Percentiles rank a stretch among this genome's conserved stretches.
These are phyloP conservation scores for Excoecaria cochinchinensis DNA, from an alignment of 345 rosid species.

Conservation along the genomic window DNA sequence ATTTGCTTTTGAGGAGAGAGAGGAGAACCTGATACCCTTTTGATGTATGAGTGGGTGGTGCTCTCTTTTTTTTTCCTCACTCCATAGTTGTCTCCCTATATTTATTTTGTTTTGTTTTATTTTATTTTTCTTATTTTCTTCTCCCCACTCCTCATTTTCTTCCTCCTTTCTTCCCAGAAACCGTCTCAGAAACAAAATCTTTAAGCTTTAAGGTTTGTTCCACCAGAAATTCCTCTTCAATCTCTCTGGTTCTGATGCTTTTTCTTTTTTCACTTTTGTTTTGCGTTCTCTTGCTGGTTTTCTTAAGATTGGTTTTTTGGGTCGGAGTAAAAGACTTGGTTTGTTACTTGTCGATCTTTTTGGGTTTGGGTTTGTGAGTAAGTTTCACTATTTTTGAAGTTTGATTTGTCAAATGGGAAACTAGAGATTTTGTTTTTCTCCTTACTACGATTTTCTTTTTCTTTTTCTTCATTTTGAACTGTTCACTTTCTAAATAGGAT, in stretches of 20 bases:
- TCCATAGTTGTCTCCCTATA: constrained; percentile 5
- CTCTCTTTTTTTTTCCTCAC: constrained; percentile 33
- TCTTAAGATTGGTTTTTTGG: background rate
- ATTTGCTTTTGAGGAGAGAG: constrained; percentile 24
- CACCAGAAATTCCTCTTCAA: background rate
- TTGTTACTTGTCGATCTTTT: background rate
- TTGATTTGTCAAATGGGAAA: background rate
- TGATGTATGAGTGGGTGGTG: constrained; percentile 74
- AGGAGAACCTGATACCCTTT: constrained; percentile 55
- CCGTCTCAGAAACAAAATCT: background rate
- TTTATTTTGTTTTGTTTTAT: background rate
- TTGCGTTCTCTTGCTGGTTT: too few relatives aligned
- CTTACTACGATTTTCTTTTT: background rate
- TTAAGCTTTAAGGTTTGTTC: background rate
- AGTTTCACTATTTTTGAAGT: background rate
- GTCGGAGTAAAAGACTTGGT: background rate
- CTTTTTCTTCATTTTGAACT: background rate
- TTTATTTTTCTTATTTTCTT: background rate
- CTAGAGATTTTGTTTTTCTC: background rate
- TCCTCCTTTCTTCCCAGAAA: background rate
- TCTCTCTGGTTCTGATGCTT: background rate
- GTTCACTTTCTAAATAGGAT: background rate
- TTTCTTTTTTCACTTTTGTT: background rate
- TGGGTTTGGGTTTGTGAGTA: background rate
- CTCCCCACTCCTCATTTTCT: background rate